Evolutionary conservation across 768 basidiomycete species (phyloP), one percentile per base, ranked within the genome.

Genomic region (Gymnopilus dilepis): DNA sequence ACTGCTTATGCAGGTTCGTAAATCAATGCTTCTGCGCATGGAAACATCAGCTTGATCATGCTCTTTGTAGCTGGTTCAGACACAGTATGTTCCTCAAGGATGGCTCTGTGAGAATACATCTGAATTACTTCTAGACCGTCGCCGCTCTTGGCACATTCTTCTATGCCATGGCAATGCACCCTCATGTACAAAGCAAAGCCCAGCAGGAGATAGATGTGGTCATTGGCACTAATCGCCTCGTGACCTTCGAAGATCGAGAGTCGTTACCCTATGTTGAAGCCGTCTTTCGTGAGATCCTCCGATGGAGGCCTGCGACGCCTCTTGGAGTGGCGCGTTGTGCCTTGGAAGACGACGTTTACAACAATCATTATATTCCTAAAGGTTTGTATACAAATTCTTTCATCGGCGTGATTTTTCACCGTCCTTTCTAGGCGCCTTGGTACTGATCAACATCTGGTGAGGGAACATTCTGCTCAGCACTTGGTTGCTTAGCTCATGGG

Each of bases 201-300:
- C 77, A 73, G 60, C 63, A 56, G 17, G 76, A 76, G 58, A 65
- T 78, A 13, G 73, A 76, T 59, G 43, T 58, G 0, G 62, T 75
- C 9, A 56, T 74, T 1, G 74, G 74, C 7, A 51, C 41, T 11
- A 65, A 71, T 21, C 60, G 74, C 11, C 60, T 76, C 17, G 67
- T 71, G 1, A 66, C 59, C 1, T 65, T 67, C 52, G 65, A 69
- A 7, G 74, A 76, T 56, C 50, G 58, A n/a, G 17, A 19, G 0
- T 58, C 65, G 22, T 58, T 75, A 1, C 73, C 75, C 4, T 77
- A 70, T 28, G 38, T 62, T 11, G 60, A 62, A 45, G 66, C 67
- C 1, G 22, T 69, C 8, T 53, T 55, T 34, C 53, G 55, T 13
- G 66, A 68, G 62, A 40, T 66, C 41, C 40, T 69, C 12, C 65